Evolutionary conservation across 2,329 filamentous ascomycete species (phyloP), one percentile per base, ranked within the genome.

Genomic region (Microdochium nivale): DNA sequence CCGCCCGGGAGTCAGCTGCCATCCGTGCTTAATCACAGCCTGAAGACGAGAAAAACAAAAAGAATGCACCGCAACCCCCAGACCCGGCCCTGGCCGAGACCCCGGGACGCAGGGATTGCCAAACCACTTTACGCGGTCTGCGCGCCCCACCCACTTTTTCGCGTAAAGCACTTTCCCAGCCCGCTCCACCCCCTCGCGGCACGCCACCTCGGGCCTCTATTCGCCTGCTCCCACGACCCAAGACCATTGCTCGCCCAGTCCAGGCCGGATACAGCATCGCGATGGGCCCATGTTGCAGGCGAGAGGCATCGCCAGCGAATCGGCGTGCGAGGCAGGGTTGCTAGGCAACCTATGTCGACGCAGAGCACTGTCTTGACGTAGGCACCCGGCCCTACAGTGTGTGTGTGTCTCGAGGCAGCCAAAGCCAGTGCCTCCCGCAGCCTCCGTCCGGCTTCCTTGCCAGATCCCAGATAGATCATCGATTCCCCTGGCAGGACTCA

Each of bases 121-220:
- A 64, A 67, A 66, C 64, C 66, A 67, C 66, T 68, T 67, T 67
- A 69, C 66, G 65, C 66, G 66, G 63, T 63, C 54, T 59, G 55
- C 65, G 64, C 62, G 64, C 63, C 58, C 58, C 62, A 61, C 62
- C 58, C 59, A 60, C 60, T 62, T 63, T 44, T 23, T 44, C 40
- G 40, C 40, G 40, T 44, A 44, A 44, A 44, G 40, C 40, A 44
- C 51, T 51, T 56, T 48, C 44, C 25, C 49, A 54, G 25, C 52
- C 49, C 40, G 13, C 49, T 44, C 56, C 50, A 49, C 51, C 46
- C 43, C 40, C 40, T 44, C 40, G 16, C 40, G 19, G 7, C 14
- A 44, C 2, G 57, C 59, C 58, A 55, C 62, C 57, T 54, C 47
- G 49, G 47, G 51, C 50, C 52, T 32, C 54, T 37, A 55, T 50